Conservation (phyloP, 306 rosid species). For the Trichosanthes truncata region DNA sequence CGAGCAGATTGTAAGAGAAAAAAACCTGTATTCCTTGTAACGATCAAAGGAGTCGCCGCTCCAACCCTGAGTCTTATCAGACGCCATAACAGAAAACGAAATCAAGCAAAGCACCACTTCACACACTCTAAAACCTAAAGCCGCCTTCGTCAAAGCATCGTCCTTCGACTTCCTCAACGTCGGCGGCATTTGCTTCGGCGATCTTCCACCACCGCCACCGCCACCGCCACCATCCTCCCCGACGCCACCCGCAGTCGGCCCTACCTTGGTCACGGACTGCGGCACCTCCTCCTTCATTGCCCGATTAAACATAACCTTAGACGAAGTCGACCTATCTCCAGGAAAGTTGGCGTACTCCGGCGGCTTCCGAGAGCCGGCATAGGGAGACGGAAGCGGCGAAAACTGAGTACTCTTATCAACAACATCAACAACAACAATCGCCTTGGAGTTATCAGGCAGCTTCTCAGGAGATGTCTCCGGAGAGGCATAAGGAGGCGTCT, state of each 20-base stretch:
- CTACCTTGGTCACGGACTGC: slow-evolving; percentile 30
- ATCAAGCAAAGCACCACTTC: slow-evolving; percentile 69
- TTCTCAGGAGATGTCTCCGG: slow-evolving; percentile 42
- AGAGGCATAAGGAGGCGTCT: slow-evolving; percentile 50
- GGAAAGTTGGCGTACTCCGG: slow-evolving; percentile 14
- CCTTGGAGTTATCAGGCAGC: slow-evolving; percentile 40
- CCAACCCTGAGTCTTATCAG: slow-evolving; percentile 96
- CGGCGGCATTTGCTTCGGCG: slow-evolving; percentile 13
- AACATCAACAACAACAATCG: slow-evolving; percentile 36
- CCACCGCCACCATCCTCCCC: slow-evolving; percentile 14
- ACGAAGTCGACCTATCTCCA: slow-evolving; percentile 17
- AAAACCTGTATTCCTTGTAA: slow-evolving; percentile 93
- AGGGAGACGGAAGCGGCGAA: slow-evolving; percentile 30
- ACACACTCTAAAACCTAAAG: slow-evolving; percentile 71
- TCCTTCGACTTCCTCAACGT: slow-evolving; percentile 21
- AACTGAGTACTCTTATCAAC: slow-evolving; percentile 28
- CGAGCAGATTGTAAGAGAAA: not conserved
- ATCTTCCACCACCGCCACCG: slow-evolving; percentile 21
- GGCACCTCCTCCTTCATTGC: slow-evolving; percentile 36
- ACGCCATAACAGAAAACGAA: slow-evolving; percentile 96
- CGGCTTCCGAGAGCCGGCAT: slow-evolving; percentile 17
- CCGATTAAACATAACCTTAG: slow-evolving; percentile 25
- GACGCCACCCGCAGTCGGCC: slow-evolving; percentile 17
- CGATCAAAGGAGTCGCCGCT: slow-evolving; percentile 97
- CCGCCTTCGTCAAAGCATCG: slow-evolving; percentile 41